Evolutionary conservation across 2,329 filamentous ascomycete species (phyloP).

Genomic region (Sphaerostilbella broomeana): DNA sequence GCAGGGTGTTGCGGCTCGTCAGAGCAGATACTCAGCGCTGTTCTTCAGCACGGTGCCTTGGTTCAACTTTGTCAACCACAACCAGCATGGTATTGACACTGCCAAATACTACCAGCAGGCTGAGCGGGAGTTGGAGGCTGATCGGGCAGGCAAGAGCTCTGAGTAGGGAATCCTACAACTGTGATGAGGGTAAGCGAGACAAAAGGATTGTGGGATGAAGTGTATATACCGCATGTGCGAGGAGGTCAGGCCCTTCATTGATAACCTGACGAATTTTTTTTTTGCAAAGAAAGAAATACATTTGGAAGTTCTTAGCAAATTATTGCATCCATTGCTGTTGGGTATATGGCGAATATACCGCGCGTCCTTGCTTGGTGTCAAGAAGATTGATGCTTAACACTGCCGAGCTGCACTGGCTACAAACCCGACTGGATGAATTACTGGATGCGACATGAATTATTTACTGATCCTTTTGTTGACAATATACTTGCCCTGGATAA

Average conservation of each 20-base stretch:
- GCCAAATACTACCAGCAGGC: conserved; percentile 97
- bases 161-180: background rate
- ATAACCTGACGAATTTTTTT: background rate
- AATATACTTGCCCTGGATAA: too few species aligned
- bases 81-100: conserved; percentile 91
- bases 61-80: conserved; percentile 99
- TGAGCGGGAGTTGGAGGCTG: conserved; percentile 84
- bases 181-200: background rate
- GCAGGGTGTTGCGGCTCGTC: conserved; percentile 86
- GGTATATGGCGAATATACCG: too few species aligned
- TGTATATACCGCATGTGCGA: background rate
- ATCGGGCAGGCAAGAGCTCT: conserved; percentile 33
- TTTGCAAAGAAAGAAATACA: background rate
- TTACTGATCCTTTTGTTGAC: too few species aligned
- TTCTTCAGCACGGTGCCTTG: conserved; percentile 83
- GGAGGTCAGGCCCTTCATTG: background rate
- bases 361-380: too few species aligned
- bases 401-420: too few species aligned
- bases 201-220: background rate
- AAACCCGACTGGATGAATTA: too few species aligned
- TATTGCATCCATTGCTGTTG: too few species aligned
- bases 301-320: background rate
- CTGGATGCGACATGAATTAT: too few species aligned
- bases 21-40: conserved; percentile 83
- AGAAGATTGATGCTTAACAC: too few species aligned